These are phyloP conservation scores for Pistacia vera DNA, from an alignment of 345 rosid genomes.

Conservation along the genomic window DNA sequence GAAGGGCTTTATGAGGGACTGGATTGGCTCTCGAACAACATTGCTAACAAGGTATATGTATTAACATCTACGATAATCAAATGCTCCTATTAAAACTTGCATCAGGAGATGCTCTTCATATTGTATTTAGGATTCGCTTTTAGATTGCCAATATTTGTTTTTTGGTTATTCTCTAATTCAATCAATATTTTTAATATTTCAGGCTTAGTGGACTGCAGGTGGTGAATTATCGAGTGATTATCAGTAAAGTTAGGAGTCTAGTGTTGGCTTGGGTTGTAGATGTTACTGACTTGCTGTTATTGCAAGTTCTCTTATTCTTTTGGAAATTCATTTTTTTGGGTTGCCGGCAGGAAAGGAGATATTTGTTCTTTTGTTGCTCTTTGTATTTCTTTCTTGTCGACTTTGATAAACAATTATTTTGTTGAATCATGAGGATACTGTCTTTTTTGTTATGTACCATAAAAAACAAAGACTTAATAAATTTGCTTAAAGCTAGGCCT, in stretches of 20 bases:
- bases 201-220: conserved; percentile 4
- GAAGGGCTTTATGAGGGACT: conserved; percentile 26
- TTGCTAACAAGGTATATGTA: conserved; percentile 19
- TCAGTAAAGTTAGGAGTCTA: not conserved
- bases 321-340: not conserved
- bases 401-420: not conserved
- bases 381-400: not conserved
- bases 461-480: not conserved
- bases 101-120: not conserved
- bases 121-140: not conserved
- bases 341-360: not conserved
- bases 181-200: not conserved
- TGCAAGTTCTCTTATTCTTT: conserved; percentile 7
- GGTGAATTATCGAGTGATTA: not conserved
- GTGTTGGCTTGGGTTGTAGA: not conserved
- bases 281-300: conserved; percentile 29
- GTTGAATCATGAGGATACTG: not conserved
- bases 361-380: not conserved
- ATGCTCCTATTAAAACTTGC: not conserved
- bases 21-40: conserved; percentile 27
- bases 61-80: not conserved
- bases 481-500: not conserved
- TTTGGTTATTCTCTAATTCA: not conserved
- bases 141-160: not conserved
- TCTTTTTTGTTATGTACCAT: conserved; percentile 18